phyloP scores from a whole-genome alignment of 2,329 filamentous ascomycete species.

The Colletotrichum melonis region DNA sequence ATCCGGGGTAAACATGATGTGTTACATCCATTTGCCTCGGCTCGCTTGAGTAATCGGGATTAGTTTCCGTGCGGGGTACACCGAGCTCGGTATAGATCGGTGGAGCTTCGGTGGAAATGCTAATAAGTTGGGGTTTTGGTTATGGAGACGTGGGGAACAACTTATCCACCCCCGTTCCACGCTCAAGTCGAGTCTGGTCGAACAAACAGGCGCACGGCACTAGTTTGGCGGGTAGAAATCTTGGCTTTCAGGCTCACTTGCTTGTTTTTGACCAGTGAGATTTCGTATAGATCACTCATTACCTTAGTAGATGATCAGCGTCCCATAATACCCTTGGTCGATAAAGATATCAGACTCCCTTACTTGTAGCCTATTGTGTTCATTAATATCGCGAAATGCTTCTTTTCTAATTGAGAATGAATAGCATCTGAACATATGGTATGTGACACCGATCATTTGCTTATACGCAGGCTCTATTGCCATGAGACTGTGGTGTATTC shows the following conservation, averaged over 20 bases:
- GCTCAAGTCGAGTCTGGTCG: neutral
- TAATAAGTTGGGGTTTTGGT: neutral
- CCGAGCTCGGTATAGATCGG: constrained; percentile 10
- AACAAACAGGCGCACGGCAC: neutral
- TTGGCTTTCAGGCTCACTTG: neutral
- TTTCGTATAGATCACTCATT: neutral
- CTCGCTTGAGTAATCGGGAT: neutral
- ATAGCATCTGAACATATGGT: too few relatives aligned
- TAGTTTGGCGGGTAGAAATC: neutral
- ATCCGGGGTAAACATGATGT: constrained; percentile 1
- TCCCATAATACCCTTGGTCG: too few relatives aligned
- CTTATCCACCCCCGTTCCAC: neutral
- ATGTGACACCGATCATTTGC: too few relatives aligned
- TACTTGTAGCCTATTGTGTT: too few relatives aligned
- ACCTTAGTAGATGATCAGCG: too few relatives aligned
- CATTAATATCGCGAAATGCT: too few relatives aligned
- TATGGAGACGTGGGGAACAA: neutral
- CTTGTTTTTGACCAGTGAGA: neutral
- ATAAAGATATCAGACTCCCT: too few relatives aligned
- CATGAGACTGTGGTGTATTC: too few relatives aligned
- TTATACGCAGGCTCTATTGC: too few relatives aligned
- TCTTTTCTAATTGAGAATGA: too few relatives aligned
- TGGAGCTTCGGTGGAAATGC: neutral
- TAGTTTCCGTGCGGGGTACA: constrained; percentile 16
- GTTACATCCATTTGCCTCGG: constrained; percentile 16